phyloP scores from a whole-genome alignment of 1,284 basidiomycete species.

The Albatrellus sp. region DNA sequence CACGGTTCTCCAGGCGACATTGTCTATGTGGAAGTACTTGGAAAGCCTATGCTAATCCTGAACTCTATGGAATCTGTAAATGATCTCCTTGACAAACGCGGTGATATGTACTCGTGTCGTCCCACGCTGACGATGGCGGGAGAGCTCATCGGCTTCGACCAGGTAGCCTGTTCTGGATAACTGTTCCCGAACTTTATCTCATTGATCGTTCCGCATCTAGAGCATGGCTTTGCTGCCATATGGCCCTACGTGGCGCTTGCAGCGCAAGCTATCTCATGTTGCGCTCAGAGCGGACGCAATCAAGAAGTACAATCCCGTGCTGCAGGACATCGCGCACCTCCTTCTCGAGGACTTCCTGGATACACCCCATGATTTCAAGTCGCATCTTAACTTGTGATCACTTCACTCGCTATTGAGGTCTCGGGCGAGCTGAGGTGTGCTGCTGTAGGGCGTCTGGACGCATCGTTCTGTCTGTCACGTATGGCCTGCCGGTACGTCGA shows the following conservation, averaged over 20 bases:
- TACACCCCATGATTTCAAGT: neutral
- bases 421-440: neutral
- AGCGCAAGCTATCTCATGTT: constrained; percentile 17
- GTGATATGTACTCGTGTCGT: constrained; percentile 12
- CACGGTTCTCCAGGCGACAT: constrained; percentile 12
- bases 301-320: constrained; percentile 16
- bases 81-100: constrained; percentile 15
- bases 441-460: neutral
- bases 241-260: constrained; percentile 14
- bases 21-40: constrained; percentile 12
- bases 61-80: constrained; percentile 11
- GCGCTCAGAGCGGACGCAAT: constrained; percentile 16
- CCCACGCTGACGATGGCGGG: constrained; percentile 3
- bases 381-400: neutral
- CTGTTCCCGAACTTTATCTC: neutral
- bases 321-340: constrained; percentile 15
- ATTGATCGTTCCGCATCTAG: neutral
- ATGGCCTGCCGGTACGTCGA: neutral
- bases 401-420: neutral
- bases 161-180: neutral
- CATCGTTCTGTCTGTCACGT: neutral
- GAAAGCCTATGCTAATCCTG: constrained; percentile 13
- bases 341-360: neutral
- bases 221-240: constrained; percentile 3
- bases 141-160: neutral